Percentiles rank a stretch among this genome's conserved stretches.
These are phyloP conservation scores for Coix lacrymajobi DNA, from an alignment of 176 grass and related monocot species.

Conservation along the genomic window DNA sequence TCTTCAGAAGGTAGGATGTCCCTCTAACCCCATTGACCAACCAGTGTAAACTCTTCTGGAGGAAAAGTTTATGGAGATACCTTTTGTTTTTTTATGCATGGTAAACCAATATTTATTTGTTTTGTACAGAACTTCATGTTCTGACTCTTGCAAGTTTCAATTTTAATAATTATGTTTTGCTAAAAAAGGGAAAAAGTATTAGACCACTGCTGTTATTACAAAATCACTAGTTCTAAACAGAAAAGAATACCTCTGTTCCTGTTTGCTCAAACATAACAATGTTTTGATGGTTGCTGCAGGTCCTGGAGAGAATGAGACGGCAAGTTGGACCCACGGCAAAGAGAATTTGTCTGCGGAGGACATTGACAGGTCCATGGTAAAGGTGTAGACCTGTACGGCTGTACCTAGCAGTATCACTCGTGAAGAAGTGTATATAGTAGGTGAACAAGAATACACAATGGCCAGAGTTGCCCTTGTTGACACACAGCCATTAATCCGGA, in stretches of 20 bases:
- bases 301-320: conserved; percentile 33
- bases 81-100: neutral
- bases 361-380: conserved; percentile 75
- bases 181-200: neutral
- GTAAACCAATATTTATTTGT: neutral
- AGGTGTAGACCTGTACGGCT: neutral
- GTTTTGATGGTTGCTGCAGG: conserved; percentile 31
- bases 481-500: conserved; percentile 20
- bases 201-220: neutral
- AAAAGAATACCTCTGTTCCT: neutral
- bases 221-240: neutral
- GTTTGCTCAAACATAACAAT: neutral
- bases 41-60: neutral
- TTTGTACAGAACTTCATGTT: neutral
- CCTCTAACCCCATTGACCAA: neutral
- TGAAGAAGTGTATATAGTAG: conserved; percentile 15
- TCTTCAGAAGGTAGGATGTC: neutral
- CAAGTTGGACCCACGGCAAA: conserved; percentile 50
- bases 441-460: conserved; percentile 26
- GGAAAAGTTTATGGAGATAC: neutral
- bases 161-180: neutral
- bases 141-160: neutral
- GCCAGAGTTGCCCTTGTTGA: conserved; percentile 28
- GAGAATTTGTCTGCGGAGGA: conserved; percentile 68
- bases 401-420: conserved; percentile 8